These are phyloP conservation scores for Aspergillus novofumigatus DNA, from an alignment of 2,329 filamentous ascomycete species.

Conservation along the genomic window DNA sequence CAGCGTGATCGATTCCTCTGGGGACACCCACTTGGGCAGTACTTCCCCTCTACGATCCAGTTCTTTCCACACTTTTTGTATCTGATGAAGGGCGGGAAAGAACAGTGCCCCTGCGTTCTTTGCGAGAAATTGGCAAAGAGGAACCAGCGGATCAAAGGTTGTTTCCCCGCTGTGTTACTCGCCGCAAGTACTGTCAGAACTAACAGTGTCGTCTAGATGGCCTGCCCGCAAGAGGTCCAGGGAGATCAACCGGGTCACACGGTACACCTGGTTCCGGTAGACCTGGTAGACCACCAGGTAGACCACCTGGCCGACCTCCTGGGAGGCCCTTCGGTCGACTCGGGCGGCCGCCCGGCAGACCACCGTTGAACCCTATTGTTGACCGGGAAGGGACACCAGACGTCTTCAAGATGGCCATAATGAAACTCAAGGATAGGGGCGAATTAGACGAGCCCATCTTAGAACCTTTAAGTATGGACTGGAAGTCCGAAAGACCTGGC, in stretches of 20 bases:
- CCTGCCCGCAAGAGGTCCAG: constrained; percentile 3
- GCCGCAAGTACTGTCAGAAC: background rate
- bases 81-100: constrained; percentile 47
- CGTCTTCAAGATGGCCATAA: constrained; percentile 48
- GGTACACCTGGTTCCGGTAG: background rate
- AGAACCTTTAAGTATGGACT: constrained; percentile 54
- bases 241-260: constrained; percentile 4
- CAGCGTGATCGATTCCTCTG: constrained; percentile 54
- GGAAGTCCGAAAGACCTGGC: constrained; percentile 47
- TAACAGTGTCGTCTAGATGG: constrained; percentile 3
- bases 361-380: constrained; percentile 2
- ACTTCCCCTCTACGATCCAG: constrained; percentile 51
- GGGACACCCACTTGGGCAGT: constrained; percentile 50
- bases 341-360: background rate
- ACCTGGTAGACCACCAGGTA: constrained; percentile 5
- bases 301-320: constrained; percentile 10
- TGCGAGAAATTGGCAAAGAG: constrained; percentile 33
- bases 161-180: background rate
- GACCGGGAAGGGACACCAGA: constrained; percentile 55
- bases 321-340: constrained; percentile 5
- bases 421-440: constrained; percentile 42
- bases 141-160: constrained; percentile 11
- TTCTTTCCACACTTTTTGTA: constrained; percentile 57
- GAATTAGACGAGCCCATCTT: constrained; percentile 43
- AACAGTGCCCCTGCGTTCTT: constrained; percentile 48